Evolutionary conservation across 1,284 basidiomycete genomes (phyloP).

Genomic region (Cryptococcus sp.): DNA sequence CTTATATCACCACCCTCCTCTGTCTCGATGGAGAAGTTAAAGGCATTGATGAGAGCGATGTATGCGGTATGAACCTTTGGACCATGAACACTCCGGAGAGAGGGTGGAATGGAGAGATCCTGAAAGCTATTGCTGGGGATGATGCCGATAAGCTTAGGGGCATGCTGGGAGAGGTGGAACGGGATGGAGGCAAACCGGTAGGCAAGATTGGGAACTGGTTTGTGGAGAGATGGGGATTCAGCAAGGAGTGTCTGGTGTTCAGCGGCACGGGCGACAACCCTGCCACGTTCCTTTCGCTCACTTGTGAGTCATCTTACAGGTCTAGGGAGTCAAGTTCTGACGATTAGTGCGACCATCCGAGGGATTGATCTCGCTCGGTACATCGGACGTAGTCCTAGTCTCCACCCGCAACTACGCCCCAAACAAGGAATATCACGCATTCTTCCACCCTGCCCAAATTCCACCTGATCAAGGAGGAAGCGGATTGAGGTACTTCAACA

Average conservation of each 20-base stretch:
- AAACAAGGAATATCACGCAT: conserved; percentile 51
- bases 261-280: conserved; percentile 92
- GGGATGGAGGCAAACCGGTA: conserved; percentile 63
- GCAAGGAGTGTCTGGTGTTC: conserved; percentile 68
- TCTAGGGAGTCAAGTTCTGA: background rate
- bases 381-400: conserved; percentile 80
- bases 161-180: conserved; percentile 72
- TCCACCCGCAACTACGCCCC: conserved; percentile 54
- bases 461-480: conserved; percentile 20
- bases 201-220: conserved; percentile 69
- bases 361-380: conserved; percentile 83
- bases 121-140: conserved; percentile 50
- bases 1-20: conserved; percentile 76
- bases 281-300: conserved; percentile 73
- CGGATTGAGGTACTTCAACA: conserved; percentile 47
- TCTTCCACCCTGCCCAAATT: conserved; percentile 51
- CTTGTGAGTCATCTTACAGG: conserved; percentile 26
- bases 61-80: conserved; percentile 83
- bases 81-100: conserved; percentile 63
- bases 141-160: conserved; percentile 61
- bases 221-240: conserved; percentile 70
- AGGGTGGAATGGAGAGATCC: conserved; percentile 63
- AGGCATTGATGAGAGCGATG: conserved; percentile 56
- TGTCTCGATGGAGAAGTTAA: conserved; percentile 50
- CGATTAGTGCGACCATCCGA: conserved; percentile 58